These are phyloP conservation scores for Rhizopogon rudus DNA, from an alignment of 768 basidiomycete genomes.

Conservation along the genomic window DNA sequence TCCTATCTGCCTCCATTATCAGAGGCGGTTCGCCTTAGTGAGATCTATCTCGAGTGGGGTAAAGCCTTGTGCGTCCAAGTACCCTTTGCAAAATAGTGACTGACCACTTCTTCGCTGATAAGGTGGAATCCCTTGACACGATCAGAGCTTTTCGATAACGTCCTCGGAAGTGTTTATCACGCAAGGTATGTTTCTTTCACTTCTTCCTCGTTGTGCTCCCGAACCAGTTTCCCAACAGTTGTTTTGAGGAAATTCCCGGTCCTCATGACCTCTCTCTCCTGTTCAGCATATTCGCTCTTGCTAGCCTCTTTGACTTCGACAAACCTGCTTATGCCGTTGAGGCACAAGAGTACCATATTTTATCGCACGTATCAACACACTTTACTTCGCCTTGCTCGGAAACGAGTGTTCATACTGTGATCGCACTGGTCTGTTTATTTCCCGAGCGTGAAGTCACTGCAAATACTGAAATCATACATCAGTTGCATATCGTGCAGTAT, in stretches of 20 bases:
- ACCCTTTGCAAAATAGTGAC: background rate
- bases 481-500: constrained; percentile 43
- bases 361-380: constrained; percentile 49
- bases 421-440: constrained; percentile 44
- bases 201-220: background rate
- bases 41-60: constrained; percentile 62
- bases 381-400: constrained; percentile 40
- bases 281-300: constrained; percentile 64
- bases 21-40: constrained; percentile 57
- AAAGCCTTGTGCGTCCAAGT: constrained; percentile 44
- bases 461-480: background rate
- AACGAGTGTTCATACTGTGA: constrained; percentile 52
- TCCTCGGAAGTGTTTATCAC: constrained; percentile 50
- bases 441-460: constrained; percentile 10
- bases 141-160: constrained; percentile 51
- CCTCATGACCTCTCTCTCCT: constrained; percentile 58
- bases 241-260: constrained; percentile 32
- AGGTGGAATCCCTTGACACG: constrained; percentile 55
- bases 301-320: constrained; percentile 52
- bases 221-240: constrained; percentile 21
- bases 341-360: constrained; percentile 57
- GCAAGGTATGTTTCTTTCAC: constrained; percentile 34
- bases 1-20: constrained; percentile 48
- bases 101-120: background rate
- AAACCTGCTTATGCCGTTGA: constrained; percentile 44